Percentiles rank a stretch among this genome's conserved stretches.
These are phyloP conservation scores for Thyridium curvatum DNA, from an alignment of 2,329 filamentous ascomycete genomes.

Conservation along the genomic window DNA sequence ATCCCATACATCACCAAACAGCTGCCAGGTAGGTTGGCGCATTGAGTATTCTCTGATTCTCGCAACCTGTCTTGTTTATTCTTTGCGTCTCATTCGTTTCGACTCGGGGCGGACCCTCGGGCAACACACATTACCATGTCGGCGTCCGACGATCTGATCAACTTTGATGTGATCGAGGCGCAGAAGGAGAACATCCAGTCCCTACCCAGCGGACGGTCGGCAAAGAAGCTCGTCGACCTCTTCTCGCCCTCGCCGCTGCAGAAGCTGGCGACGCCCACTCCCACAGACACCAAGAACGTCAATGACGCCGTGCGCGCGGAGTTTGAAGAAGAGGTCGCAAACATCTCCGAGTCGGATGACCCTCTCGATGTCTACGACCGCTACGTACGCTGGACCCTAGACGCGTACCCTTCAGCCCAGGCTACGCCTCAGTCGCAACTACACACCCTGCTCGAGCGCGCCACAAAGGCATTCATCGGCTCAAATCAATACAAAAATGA, in stretches of 20 bases:
- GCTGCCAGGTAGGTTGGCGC: too few species aligned
- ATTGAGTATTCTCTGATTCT: too few species aligned
- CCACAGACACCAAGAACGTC: conserved; percentile 64
- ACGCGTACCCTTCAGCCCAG: conserved; percentile 91
- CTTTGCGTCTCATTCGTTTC: not conserved
- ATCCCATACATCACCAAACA: too few species aligned
- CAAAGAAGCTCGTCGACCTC: conserved; percentile 77
- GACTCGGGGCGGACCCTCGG: not conserved
- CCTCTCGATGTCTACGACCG: conserved; percentile 93
- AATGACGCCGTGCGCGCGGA: conserved; percentile 76
- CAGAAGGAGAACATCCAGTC: conserved; percentile 99
- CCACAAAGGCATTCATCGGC: conserved; percentile 84
- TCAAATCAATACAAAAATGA: conserved; percentile 90
- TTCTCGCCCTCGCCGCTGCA: conserved; percentile 63
- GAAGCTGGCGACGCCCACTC: conserved; percentile 55
- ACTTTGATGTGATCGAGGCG: conserved; percentile 89
- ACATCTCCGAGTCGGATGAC: conserved; percentile 82
- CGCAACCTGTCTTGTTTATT: not conserved
- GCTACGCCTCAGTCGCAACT: conserved; percentile 89
- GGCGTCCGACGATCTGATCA: conserved; percentile 47
- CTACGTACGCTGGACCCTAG: conserved; percentile 94
- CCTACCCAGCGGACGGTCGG: conserved; percentile 79
- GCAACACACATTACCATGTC: conserved; percentile 33
- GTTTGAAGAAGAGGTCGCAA: conserved; percentile 77
- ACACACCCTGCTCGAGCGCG: conserved; percentile 81